Base-by-base conservation (phyloP, 2,329 filamentous ascomycete species). In the Claviceps arundinis region DNA sequence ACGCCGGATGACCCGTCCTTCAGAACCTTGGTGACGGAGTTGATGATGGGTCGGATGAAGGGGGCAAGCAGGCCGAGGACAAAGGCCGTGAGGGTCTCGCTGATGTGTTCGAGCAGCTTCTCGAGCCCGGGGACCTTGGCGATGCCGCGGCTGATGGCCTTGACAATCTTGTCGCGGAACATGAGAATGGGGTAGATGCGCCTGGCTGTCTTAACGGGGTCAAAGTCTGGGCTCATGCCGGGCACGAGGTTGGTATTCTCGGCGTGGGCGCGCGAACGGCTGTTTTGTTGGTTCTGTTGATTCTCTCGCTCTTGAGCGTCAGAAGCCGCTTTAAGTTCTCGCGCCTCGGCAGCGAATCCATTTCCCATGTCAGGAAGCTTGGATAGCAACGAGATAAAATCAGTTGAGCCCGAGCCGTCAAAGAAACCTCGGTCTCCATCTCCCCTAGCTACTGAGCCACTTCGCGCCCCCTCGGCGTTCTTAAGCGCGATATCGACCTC, bases 111-210 rank as follows among this genome's bases (percentile, higher is more conserved):
- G 22, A 97, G 81, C n/a, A 96, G 73, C 55, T 84, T 77, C 68
- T 95, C 89, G 4, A 98, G 75, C 0, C 91, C 91, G 0, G 93
- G 93, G 41, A 98, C 85, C 72, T 94, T 96, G 60, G 89, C 82
- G 58, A 97, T 89, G 50, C 89, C 85, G 41, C 81, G 79, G 62
- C 82, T 89, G 66, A 98, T 89, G 42, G 84, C 80, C 59, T 88
- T 88, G 49, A 96, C 90, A 51, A 98, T 89, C 62, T 85, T 93
- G 72, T 98, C 93, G 54, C 91, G 81, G 74, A 97, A 98, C 55
- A 87, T 79, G 0, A 98, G 77, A 55, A 98, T 95, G 1, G 93
- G 93, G 62, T 97, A 97, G 58, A 98, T 96, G 69, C 94, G 82
- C 41, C 77, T 73, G 14, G 85, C 78, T 0, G 84, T 85, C 66